Conservation (phyloP, 257 asterid species). For the Solanum paucissectum region DNA sequence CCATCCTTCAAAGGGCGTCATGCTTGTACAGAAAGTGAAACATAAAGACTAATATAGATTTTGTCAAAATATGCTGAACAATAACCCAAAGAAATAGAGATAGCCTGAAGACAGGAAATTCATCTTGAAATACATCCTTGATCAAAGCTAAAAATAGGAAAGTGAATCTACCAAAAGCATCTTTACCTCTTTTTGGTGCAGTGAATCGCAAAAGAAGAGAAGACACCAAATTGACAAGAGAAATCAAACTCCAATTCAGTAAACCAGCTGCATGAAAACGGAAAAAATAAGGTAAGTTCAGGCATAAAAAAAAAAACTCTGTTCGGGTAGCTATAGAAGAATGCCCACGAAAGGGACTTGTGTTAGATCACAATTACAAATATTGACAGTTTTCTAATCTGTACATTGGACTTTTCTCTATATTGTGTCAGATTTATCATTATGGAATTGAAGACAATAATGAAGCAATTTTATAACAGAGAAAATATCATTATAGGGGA, state of each 20-base stretch:
- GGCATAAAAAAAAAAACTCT: neutral
- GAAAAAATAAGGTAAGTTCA: neutral
- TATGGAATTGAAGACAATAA: neutral
- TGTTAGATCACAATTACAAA: neutral
- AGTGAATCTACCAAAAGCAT: neutral
- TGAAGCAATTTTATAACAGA: neutral
- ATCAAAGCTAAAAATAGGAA: slow-evolving; percentile 4
- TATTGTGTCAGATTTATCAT: neutral
- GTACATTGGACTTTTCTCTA: neutral
- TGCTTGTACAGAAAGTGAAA: neutral
- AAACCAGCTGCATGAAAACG: slow-evolving; percentile 50
- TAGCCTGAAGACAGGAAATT: slow-evolving; percentile 1
- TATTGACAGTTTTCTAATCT: neutral
- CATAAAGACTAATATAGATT: neutral
- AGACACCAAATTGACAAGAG: slow-evolving; percentile 52
- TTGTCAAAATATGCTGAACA: neutral
- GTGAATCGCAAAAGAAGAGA: slow-evolving; percentile 54
- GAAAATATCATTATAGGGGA: neutral
- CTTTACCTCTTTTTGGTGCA: slow-evolving; percentile 60
- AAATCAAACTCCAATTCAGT: slow-evolving; percentile 73
- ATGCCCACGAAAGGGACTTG: neutral
- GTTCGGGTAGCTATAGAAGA: neutral
- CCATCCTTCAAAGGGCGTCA: neutral
- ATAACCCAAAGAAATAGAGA: neutral
- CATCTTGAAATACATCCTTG: neutral